Evolutionary conservation across 768 basidiomycete species (phyloP).

Genomic region (Serendipita sp.): DNA sequence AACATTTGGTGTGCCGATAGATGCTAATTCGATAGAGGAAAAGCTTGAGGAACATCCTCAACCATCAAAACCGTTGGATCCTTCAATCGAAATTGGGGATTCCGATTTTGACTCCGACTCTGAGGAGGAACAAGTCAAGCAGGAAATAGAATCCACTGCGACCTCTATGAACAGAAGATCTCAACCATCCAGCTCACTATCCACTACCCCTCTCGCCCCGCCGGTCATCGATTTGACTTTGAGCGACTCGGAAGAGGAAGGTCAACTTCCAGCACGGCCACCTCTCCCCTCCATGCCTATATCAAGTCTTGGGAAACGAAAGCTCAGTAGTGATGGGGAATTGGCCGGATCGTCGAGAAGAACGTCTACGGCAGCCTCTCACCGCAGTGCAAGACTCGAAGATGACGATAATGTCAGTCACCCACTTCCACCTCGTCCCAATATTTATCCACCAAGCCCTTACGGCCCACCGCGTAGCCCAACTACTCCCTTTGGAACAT

Average conservation of each 20-base stretch:
- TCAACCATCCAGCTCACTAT: neutral
- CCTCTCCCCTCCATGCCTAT: neutral
- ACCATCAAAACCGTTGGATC: slow-evolving; percentile 28
- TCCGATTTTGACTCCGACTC: slow-evolving; percentile 30
- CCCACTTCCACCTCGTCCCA: neutral
- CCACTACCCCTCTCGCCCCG: slow-evolving; percentile 19
- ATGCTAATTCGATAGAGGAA: slow-evolving; percentile 15
- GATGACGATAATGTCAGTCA: neutral
- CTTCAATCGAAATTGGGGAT: slow-evolving; percentile 55
- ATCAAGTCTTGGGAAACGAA: neutral
- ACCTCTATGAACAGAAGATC: neutral
- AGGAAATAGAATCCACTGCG: slow-evolving; percentile 31
- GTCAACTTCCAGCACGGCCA: slow-evolving; percentile 14
- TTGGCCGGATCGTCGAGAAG: neutral
- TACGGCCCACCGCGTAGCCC: neutral
- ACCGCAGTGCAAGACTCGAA: neutral
- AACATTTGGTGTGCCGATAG: slow-evolving; percentile 3
- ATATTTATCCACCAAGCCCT: neutral
- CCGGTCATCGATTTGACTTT: slow-evolving; percentile 75
- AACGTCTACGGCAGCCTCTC: neutral
- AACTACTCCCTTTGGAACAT: neutral
- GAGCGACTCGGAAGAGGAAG: slow-evolving; percentile 58
- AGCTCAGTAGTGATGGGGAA: neutral
- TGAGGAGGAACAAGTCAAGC: slow-evolving; percentile 62
- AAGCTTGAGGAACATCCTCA: slow-evolving; percentile 18